Evolutionary conservation across 352 stramenopile species (phyloP).

Genomic region (Thraustotheca clavata): DNA sequence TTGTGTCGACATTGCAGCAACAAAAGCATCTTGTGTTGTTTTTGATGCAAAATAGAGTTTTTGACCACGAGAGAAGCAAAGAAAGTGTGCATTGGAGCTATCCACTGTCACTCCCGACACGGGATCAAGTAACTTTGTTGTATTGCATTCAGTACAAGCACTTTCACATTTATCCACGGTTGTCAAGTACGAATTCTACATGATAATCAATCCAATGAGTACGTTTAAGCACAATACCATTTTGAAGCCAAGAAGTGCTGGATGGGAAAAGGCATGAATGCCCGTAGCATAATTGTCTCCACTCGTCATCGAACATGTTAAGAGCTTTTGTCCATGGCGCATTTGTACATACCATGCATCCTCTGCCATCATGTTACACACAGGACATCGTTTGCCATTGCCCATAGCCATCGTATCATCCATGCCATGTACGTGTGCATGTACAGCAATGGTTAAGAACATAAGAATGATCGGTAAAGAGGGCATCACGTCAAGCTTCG

Average conservation of each 20-base stretch:
- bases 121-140: constrained; percentile 40
- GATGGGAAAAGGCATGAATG: constrained; percentile 41
- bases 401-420: not conserved
- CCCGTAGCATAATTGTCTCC: constrained; percentile 33
- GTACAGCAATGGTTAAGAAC: not conserved
- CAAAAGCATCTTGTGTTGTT: constrained; percentile 51
- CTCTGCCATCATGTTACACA: constrained; percentile 63
- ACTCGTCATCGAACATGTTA: constrained; percentile 60
- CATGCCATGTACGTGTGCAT: not conserved
- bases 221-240: constrained; percentile 44
- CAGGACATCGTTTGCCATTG: constrained; percentile 33
- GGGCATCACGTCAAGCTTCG: not conserved
- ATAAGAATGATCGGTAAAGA: not conserved
- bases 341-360: constrained; percentile 59
- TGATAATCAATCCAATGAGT: constrained; percentile 13
- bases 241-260: constrained; percentile 61
- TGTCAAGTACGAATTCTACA: constrained; percentile 32
- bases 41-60: constrained; percentile 81
- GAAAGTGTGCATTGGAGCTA: constrained; percentile 49
- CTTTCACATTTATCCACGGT: constrained; percentile 31
- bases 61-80: constrained; percentile 66
- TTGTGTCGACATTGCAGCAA: constrained; percentile 42
- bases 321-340: constrained; percentile 52
- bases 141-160: constrained; percentile 35
- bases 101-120: constrained; percentile 49